Evolutionary conservation across 345 rosid genomes (phyloP).

Genomic region (Linum lewisii): DNA sequence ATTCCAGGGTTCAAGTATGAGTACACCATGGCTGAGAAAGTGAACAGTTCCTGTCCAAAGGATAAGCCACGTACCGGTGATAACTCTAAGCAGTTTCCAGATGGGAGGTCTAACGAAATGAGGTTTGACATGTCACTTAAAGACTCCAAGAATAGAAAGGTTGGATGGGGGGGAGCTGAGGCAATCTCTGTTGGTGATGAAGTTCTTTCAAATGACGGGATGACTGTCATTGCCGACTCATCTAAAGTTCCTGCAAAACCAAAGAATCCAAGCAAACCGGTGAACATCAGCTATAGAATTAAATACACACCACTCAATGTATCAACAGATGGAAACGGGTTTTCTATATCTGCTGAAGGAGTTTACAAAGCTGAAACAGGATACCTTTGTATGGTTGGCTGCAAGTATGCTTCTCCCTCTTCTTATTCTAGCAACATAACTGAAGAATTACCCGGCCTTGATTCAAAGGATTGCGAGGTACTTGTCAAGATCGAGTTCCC

Average conservation of each 20-base stretch:
- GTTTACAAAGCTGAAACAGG: slow-evolving; percentile 23
- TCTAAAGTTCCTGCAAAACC: not conserved
- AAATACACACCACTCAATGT: slow-evolving; percentile 1
- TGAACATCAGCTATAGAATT: slow-evolving; percentile 26
- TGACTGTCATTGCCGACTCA: not conserved
- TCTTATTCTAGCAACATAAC: not conserved
- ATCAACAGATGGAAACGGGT: not conserved
- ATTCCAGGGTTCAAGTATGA: slow-evolving; percentile 24
- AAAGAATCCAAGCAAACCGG: not conserved
- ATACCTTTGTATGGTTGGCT: slow-evolving; percentile 20
- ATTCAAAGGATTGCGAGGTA: slow-evolving; percentile 14
- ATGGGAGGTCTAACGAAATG: slow-evolving; percentile 19
- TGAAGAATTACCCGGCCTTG: not conserved
- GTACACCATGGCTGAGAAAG: slow-evolving; percentile 17
- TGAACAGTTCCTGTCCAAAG: slow-evolving; percentile 6
- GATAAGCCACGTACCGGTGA: slow-evolving; percentile 1
- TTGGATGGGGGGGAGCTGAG: slow-evolving; percentile 12
- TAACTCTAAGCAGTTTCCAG: slow-evolving; percentile 15
- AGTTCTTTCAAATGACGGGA: not conserved
- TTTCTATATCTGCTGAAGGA: slow-evolving; percentile 23
- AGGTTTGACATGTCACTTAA: slow-evolving; percentile 13
- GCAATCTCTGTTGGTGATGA: slow-evolving; percentile 24
- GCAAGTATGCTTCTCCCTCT: slow-evolving; percentile 1
- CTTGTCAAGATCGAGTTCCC: slow-evolving; percentile 14
- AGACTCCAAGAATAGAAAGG: not conserved